Base-by-base conservation (phyloP, 2,329 filamentous ascomycete genomes). In the Ophiostoma himal-ulmi region DNA sequence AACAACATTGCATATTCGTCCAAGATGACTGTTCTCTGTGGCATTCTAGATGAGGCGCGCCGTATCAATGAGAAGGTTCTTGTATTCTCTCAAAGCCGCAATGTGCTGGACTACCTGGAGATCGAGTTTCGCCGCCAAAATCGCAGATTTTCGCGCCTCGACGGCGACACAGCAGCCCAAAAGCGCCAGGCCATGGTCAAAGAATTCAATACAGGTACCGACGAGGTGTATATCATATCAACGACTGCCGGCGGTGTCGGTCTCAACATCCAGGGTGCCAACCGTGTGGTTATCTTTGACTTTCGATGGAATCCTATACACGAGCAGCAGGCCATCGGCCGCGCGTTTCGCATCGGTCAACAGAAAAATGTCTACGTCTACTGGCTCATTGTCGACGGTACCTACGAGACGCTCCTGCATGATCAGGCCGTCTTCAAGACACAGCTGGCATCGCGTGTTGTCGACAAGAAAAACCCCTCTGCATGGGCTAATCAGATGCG, bases 341-440 rank as follows among this genome's bases (percentile, higher is more conserved):
- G 94, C 69, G 90, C 92, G 0, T 97, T 95, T 78, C 91, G 94
- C 0, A 86, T 97, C 44, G 93, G 93, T 0, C 94, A 97, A 78
- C 82, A 80, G 52, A 95, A 94, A 75, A 83, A 86, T 0, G 93
- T 96, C 0, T 94, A 86, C 76, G 93, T 97, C 1, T 97, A 97
- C 79, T 90, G 91, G 22, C 88, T 97, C 73, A 82, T 93, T 36
- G 82, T 88, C 13, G 91, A 88, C 1, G 93, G 93, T 1, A 95
- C 93, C 0, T 93, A 90, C 74, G 93, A 97, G 77, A 86, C 90
- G 57, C 84, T 85, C 11, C 81, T 96, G 66, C 88, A 93, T 74
- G 90, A 92, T 78, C 88, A 87, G 72, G 84, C 89, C 1, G 82
- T 96, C 1, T 96, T 93, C 84, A 97, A 97, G 78, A 89, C 84